Evolutionary conservation across 2,329 filamentous ascomycete genomes (phyloP).

Genomic region (Alternaria dauci): DNA sequence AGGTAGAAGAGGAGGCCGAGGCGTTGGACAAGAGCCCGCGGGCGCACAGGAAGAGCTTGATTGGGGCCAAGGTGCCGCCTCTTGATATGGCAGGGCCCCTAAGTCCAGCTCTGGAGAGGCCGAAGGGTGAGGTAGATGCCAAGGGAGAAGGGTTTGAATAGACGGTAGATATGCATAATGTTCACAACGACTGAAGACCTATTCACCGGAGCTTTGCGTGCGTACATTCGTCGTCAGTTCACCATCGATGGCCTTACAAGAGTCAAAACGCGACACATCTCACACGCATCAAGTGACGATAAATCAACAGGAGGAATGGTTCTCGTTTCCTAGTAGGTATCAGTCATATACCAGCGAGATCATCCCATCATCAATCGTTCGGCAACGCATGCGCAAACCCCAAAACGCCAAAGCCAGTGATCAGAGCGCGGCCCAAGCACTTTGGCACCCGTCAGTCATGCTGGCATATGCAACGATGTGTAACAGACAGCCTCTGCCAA

Average conservation of each 20-base stretch:
- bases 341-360: slow-evolving; percentile 4
- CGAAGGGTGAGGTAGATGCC: slow-evolving; percentile 30
- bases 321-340: slow-evolving; percentile 1
- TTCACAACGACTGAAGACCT: neutral
- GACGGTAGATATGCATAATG: slow-evolving; percentile 11
- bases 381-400: slow-evolving; percentile 2
- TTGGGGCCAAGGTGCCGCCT: slow-evolving; percentile 41
- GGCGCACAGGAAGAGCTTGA: slow-evolving; percentile 55
- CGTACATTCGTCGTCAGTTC: neutral
- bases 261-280: neutral
- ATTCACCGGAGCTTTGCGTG: neutral
- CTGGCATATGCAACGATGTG: slow-evolving; percentile 36
- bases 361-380: neutral
- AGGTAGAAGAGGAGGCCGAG: slow-evolving; percentile 50
- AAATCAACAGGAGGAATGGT: slow-evolving; percentile 2
- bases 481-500: slow-evolving; percentile 24
- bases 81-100: slow-evolving; percentile 38
- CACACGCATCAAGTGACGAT: neutral
- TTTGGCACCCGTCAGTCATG: slow-evolving; percentile 45
- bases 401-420: slow-evolving; percentile 41
- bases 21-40: slow-evolving; percentile 46
- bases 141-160: slow-evolving; percentile 46
- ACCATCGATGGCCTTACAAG: neutral
- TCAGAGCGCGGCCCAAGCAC: slow-evolving; percentile 47
- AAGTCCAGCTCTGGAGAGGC: slow-evolving; percentile 42